phyloP scores from a whole-genome alignment of 164 flowering plant genomes.

The Paratinospora sagittata region DNA sequence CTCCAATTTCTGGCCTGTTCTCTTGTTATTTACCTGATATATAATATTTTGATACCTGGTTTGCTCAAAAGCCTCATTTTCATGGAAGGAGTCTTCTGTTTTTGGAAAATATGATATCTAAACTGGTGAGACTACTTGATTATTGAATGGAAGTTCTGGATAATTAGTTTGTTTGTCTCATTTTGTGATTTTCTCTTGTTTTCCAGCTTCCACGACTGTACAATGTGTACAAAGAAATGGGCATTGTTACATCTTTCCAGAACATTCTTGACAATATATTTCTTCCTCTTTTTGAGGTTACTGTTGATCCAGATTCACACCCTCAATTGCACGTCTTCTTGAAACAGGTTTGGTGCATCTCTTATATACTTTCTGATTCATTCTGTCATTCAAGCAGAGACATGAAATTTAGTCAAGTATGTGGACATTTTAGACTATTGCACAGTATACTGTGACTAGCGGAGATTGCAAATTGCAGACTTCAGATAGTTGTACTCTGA shows the following conservation, averaged over 20 bases:
- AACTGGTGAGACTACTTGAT: neutral
- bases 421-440: neutral
- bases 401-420: neutral
- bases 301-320: conserved; percentile 94
- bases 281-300: conserved; percentile 94
- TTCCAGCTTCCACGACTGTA: conserved; percentile 91
- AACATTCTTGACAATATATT: conserved; percentile 96
- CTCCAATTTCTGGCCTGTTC: neutral
- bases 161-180: neutral
- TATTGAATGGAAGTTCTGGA: neutral
- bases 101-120: neutral
- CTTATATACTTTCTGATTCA: neutral
- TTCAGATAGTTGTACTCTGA: neutral
- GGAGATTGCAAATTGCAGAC: neutral
- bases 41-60: neutral
- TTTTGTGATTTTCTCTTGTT: conserved; percentile 3
- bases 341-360: conserved; percentile 58
- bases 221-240: conserved; percentile 97
- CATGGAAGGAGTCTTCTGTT: neutral
- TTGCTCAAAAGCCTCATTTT: neutral
- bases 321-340: conserved; percentile 93
- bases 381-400: too few relatives aligned
- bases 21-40: neutral
- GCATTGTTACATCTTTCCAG: conserved; percentile 96
- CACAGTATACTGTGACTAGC: neutral